Base-by-base conservation (phyloP, 139 green algal genomes). In the Chlorella sp. region DNA sequence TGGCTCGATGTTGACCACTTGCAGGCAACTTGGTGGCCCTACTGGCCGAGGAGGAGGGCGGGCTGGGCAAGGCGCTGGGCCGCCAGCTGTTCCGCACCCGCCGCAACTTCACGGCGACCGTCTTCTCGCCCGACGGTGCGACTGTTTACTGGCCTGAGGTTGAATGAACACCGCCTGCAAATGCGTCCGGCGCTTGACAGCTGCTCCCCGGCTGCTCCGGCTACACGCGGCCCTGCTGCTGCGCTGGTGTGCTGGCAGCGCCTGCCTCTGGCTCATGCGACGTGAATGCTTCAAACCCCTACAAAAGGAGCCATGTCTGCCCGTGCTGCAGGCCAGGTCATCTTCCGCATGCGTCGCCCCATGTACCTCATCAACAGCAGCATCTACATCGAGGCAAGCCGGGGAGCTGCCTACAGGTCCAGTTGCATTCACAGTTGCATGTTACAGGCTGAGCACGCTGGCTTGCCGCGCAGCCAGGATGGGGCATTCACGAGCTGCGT, bases 341-440 rank as follows among this genome's bases (percentile, higher is more conserved):
- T 97, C 60, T 97, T 96, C 85, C 82, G 87, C 0, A 84, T 98
- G 74, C 83, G 92, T 9, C 92, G 95, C 0, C 95, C 95, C 11
- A 85, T 92, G 41, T 98, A 98, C 87, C 85, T 96, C 40, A 94
- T 98, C 85, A 95, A 88, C 81, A 90, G 73, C 60, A 86, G 74
- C 44, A 91, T 93, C 34, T 80, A 73, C 68, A 89, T 94, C 16
- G 92, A 94, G 87, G 87, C 46, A 54, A 54, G 46, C 46, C 11
- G 8, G 7, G 46, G 46, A 17, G 46, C 46, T 54, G 7, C n/a
- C n/a, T n/a, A n/a, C n/a, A n/a, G n/a, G n/a, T n/a, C n/a, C n/a
- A n/a, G n/a, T n/a, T n/a, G n/a, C n/a, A n/a, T n/a, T n/a, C n/a
- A n/a, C n/a, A n/a, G n/a, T n/a, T n/a, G n/a, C n/a, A n/a, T n/a